Conservation (phyloP, 169 alveolate species). For the Babesia gibsoni region DNA sequence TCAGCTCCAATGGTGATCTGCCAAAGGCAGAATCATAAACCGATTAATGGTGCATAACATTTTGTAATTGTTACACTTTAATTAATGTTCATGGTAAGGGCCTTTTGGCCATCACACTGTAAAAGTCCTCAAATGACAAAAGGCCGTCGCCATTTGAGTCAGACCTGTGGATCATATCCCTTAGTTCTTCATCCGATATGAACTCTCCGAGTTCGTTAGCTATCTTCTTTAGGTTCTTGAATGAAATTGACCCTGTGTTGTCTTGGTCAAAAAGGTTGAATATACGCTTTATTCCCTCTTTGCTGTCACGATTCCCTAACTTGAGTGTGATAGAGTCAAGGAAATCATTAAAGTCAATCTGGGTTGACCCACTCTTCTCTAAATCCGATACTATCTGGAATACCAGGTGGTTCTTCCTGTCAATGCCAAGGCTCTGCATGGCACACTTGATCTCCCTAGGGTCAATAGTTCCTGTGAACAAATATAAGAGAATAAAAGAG, state of each 20-base stretch:
- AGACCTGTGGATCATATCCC: slow-evolving; percentile 98
- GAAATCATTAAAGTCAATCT: slow-evolving; percentile 95
- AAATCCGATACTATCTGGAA: slow-evolving; percentile 97
- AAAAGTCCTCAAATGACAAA: slow-evolving; percentile 96
- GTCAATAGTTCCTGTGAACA: slow-evolving; percentile 91
- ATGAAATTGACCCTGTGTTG: slow-evolving; percentile 92
- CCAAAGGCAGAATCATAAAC: too few species aligned
- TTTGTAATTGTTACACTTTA: too few species aligned
- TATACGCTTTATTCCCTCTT: slow-evolving; percentile 96
- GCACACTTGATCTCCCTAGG: slow-evolving; percentile 99
- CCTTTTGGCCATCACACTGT: slow-evolving; percentile 97
- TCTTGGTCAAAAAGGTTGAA: slow-evolving; percentile 97
- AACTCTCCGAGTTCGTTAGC: slow-evolving; percentile 98
- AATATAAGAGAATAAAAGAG: too few species aligned
- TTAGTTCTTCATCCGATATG: slow-evolving; percentile 94
- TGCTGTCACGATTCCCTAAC: slow-evolving; percentile 95
- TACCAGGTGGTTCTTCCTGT: slow-evolving; percentile 96
- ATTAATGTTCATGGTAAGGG: slow-evolving; percentile 84
- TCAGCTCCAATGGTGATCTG: too few species aligned
- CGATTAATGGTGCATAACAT: too few species aligned
- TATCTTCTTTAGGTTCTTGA: slow-evolving; percentile 95
- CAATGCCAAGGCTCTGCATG: slow-evolving; percentile 98
- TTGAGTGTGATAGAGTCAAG: slow-evolving; percentile 96
- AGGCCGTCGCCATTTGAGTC: slow-evolving; percentile 98
- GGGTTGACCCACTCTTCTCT: slow-evolving; percentile 93